phyloP scores from a whole-genome alignment of 1,284 basidiomycete species.

The Ganoderma resinaceum region DNA sequence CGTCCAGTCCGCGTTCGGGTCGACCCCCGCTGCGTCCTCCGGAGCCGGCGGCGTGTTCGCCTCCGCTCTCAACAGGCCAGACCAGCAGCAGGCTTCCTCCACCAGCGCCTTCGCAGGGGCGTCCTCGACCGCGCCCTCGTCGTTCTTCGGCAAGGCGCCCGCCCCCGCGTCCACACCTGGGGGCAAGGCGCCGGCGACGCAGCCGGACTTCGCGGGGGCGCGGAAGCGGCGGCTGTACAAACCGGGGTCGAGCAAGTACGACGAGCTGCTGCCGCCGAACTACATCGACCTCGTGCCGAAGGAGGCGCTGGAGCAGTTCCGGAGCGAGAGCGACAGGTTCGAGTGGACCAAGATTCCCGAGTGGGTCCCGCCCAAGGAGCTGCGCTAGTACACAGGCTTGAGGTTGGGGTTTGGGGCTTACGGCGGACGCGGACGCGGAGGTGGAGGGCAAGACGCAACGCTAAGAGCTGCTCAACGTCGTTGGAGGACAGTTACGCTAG shows the following conservation, averaged over 20 bases:
- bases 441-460: too few species aligned
- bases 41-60: neutral
- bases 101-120: neutral
- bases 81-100: neutral
- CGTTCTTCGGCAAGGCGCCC: conserved; percentile 1
- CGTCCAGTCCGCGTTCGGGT: conserved; percentile 43
- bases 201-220: conserved; percentile 53
- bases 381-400: conserved; percentile 51
- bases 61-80: neutral
- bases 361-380: conserved; percentile 76
- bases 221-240: conserved; percentile 46
- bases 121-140: neutral
- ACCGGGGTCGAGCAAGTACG: conserved; percentile 62
- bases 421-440: too few species aligned
- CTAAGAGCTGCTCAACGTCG: neutral
- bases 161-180: conserved; percentile 10
- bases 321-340: conserved; percentile 61
- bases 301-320: conserved; percentile 65
- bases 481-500: neutral
- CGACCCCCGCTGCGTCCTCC: conserved; percentile 38
- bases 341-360: conserved; percentile 80
- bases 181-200: conserved; percentile 27
- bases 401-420: too few species aligned
- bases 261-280: conserved; percentile 61
- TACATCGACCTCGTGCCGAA: conserved; percentile 62